Conservation (phyloP, 2,329 filamentous ascomycete species). For the Pseudocercospora cruenta region DNA sequence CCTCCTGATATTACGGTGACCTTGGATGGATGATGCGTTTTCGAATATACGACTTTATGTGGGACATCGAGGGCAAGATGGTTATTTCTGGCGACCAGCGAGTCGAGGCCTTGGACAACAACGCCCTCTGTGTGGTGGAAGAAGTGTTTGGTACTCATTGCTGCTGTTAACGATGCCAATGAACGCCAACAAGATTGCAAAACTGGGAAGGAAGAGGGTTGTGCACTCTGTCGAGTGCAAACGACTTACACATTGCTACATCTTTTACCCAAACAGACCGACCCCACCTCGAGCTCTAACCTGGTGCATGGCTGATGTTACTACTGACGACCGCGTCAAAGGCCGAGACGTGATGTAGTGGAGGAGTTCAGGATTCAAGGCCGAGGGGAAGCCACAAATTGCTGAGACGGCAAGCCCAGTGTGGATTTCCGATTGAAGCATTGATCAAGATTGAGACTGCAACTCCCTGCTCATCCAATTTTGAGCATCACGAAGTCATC, state of each 20-base stretch:
- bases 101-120: conserved; percentile 53
- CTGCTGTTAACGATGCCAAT: conserved; percentile 15
- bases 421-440: background rate
- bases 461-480: background rate
- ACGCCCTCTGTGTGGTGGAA: conserved; percentile 56
- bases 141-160: conserved; percentile 60
- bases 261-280: conserved; percentile 5
- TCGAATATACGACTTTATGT: conserved; percentile 55
- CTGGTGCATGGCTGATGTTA: conserved; percentile 6
- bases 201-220: background rate
- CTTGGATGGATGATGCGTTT: conserved; percentile 47
- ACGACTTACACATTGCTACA: background rate
- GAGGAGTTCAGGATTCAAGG: background rate
- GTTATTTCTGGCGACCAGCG: conserved; percentile 51
- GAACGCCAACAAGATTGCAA: background rate
- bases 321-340: conserved; percentile 13
- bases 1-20: conserved; percentile 53
- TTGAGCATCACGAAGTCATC: background rate
- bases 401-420: conserved; percentile 7
- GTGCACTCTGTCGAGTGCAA: background rate
- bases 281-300: conserved; percentile 15
- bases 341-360: conserved; percentile 9
- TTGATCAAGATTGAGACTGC: background rate
- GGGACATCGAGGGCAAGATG: conserved; percentile 49
- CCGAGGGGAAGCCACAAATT: conserved; percentile 3